Evolutionary conservation across 129 eudicot species (phyloP).

Genomic region (Gnaphalium uliginosum): DNA sequence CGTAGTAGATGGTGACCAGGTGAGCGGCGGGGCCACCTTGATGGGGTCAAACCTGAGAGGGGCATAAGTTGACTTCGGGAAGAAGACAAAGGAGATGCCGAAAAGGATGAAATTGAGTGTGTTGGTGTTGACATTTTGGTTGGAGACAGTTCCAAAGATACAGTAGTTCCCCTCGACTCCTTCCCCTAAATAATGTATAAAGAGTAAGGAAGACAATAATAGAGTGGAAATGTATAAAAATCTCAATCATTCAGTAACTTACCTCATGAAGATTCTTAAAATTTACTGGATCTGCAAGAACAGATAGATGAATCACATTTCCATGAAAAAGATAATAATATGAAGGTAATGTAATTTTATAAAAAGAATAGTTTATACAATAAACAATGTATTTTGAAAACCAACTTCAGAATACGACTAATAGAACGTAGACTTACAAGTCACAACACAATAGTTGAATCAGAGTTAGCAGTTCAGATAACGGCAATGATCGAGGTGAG

Average conservation of each 20-base stretch:
- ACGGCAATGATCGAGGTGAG: neutral
- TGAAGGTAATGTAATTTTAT: neutral
- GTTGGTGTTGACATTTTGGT: conserved; percentile 59
- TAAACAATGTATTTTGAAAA: neutral
- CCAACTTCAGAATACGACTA: conserved; percentile 1
- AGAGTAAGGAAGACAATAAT: neutral
- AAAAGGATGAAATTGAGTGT: conserved; percentile 65
- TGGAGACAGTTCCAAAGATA: conserved; percentile 57
- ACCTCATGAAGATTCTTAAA: conserved; percentile 53
- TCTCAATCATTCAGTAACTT: conserved; percentile 11
- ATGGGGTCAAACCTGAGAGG: conserved; percentile 67
- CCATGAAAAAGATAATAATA: conserved; percentile 10
- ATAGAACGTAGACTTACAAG: conserved; percentile 11
- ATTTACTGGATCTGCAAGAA: conserved; percentile 46
- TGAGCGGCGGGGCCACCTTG: conserved; percentile 64
- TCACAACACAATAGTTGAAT: neutral
- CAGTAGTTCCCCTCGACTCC: conserved; percentile 54
- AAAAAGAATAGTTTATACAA: neutral
- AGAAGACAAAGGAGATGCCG: conserved; percentile 78
- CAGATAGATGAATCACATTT: conserved; percentile 13
- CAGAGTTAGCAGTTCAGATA: neutral
- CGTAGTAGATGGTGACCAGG: conserved; percentile 70
- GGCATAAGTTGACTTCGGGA: conserved; percentile 63
- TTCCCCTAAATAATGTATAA: conserved; percentile 46
- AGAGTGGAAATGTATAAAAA: neutral